Evolutionary conservation across 1,284 basidiomycete species (phyloP).

Genomic region (Meira nashicola): DNA sequence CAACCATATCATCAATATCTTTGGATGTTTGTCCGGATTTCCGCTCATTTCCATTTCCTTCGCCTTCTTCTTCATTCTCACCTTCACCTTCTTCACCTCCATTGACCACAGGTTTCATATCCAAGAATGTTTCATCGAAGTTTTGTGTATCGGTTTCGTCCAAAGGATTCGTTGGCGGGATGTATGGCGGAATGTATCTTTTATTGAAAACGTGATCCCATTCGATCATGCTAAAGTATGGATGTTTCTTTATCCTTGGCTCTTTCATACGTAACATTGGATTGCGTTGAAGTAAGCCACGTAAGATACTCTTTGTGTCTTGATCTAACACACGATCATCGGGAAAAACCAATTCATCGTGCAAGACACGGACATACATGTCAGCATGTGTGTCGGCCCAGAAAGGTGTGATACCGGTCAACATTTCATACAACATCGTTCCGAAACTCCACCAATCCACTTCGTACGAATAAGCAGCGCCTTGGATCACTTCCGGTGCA

Average conservation of each 20-base stretch:
- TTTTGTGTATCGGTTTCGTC: slow-evolving; percentile 95
- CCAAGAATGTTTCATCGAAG: slow-evolving; percentile 93
- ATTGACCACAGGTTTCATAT: slow-evolving; percentile 59
- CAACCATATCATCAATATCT: background rate
- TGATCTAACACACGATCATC: slow-evolving; percentile 84
- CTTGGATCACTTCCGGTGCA: slow-evolving; percentile 68
- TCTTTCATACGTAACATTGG: slow-evolving; percentile 84
- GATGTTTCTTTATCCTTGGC: slow-evolving; percentile 84
- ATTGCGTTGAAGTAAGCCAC: slow-evolving; percentile 86
- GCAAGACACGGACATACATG: slow-evolving; percentile 86
- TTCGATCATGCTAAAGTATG: slow-evolving; percentile 93
- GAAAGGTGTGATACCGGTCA: slow-evolving; percentile 86
- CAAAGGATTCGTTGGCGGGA: slow-evolving; percentile 83
- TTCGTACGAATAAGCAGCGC: slow-evolving; percentile 82
- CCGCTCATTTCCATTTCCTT: background rate
- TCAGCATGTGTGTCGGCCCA: slow-evolving; percentile 88
- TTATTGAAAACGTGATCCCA: slow-evolving; percentile 91
- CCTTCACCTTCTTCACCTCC: slow-evolving; percentile 14
- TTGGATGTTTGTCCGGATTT: background rate
- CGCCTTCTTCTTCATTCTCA: slow-evolving; percentile 2
- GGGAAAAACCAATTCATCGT: slow-evolving; percentile 80
- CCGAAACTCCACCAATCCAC: slow-evolving; percentile 98
- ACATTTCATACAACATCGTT: slow-evolving; percentile 93
- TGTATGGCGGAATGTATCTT: slow-evolving; percentile 95
- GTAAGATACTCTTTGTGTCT: slow-evolving; percentile 88